phyloP scores from a whole-genome alignment of 148 eudicot genomes.

The Fagopyrum esculentum region DNA sequence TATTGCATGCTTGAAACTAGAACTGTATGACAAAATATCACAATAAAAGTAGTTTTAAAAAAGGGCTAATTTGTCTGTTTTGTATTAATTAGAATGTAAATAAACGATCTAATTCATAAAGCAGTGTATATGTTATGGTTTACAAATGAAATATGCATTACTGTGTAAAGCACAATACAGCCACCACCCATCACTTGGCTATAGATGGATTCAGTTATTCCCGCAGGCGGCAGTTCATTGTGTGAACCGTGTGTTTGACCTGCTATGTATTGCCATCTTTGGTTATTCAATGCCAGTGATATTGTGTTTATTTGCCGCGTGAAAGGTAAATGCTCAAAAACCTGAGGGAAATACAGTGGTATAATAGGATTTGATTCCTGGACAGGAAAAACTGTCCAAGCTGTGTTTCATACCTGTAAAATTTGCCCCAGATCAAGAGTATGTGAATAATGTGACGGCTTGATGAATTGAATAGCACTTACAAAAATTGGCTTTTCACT shows the following conservation, averaged over 20 bases:
- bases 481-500: neutral
- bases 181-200: neutral
- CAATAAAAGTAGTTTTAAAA: neutral
- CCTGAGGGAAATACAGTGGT: neutral
- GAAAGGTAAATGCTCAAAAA: too few relatives aligned
- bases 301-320: too few relatives aligned
- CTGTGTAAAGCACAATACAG: neutral
- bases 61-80: neutral
- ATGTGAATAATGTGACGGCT: neutral
- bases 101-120: neutral
- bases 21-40: conserved; percentile 26
- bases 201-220: too few relatives aligned
- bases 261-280: too few relatives aligned
- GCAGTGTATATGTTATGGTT: neutral
- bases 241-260: too few relatives aligned
- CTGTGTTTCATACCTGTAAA: too few relatives aligned
- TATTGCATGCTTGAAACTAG: conserved; percentile 52
- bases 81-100: neutral
- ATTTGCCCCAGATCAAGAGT: neutral
- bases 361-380: too few relatives aligned
- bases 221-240: too few relatives aligned
- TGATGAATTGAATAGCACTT: neutral
- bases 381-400: too few relatives aligned
- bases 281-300: too few relatives aligned
- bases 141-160: neutral